Evolutionary conservation across 2,329 filamentous ascomycete species (phyloP), one percentile per base, ranked within the genome.

Genomic region (Zalaria obscura): DNA sequence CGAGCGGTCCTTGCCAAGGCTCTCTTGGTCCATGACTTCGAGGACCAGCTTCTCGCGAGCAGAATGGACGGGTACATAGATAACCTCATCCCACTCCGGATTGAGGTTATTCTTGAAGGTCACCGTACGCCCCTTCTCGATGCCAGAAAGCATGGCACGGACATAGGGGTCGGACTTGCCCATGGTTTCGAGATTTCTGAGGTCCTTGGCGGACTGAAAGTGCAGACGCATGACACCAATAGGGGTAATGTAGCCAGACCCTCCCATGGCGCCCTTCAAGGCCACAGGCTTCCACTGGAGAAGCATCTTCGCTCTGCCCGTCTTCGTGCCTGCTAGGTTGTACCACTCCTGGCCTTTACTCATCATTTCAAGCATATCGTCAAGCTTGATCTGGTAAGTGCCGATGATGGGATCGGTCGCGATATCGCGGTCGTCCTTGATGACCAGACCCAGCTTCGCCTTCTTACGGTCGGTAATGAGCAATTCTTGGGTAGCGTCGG

Each of bases 141-240:
- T 78, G 36, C 91, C 89, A 38, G 88, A 94, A 5, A 95, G 72
- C 40, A 95, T 63, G 1, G 96, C 82, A 35, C 89, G 80, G 25
- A 80, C 84, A 54, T 98, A 98, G 0, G 91, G 86, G 60, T 98
- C 93, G 1, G 91, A 96, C 63, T 96, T 96, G 63, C 91, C 91
- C 61, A 98, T 76, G 2, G 86, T 85, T 63, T 98, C 91, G 40
- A 95, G 73, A 59, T 98, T 98, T 45, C 87, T 83, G 35, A 98
- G 73, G 52, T 88, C 77, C 39, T 72, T 75, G 27, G 86, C 91
- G 54, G 76, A 79, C 65, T 84, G 76, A 68, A 96, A 89, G 61
- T 98, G 88, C 50, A 98, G 71, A 47, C 91, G 80, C 78, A 96
- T 85, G 25, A 98, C 87, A 63, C 91, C 91, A 49, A 98, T 84